Base-by-base conservation (phyloP, 257 asterid species). In the Cynanchum wilfordii region DNA sequence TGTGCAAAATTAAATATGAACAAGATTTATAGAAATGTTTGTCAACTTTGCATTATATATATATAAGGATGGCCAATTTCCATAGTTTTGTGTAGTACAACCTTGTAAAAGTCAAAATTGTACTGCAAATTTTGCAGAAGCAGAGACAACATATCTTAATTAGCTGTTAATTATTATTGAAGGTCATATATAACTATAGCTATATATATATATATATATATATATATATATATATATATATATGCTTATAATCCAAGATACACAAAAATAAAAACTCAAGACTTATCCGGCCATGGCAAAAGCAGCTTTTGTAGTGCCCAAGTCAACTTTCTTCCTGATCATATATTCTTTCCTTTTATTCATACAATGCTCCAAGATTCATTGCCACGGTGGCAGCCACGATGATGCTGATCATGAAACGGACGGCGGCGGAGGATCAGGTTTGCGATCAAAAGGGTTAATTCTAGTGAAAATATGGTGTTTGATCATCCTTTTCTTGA, bases 381-480 rank as follows among this genome's bases (percentile, higher is more conserved):
- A 55, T 22, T 77, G 85, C 3, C 97, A 90, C 60, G 89, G 96
- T n/a, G 91, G 90, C 24, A 27, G 47, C 47, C 47, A 42, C 47
- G 47, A n/a, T 45, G 77, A 76, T 52, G 79, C 74, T 11, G 79
- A 76, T 11, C 50, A 49, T 7, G 72, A n/a, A 22, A 36, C 38
- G 4, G 38, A 49, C 25, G 74, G 10, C 40, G 17, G 24, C 8
- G 76, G 52, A 44, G 29, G 42, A 38, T 33, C 65, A 0, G 68
- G 72, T 69, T 71, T 82, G 60, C 93, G 30, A 40, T 49, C 80
- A 0, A 85, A 69, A 76, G 88, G 91, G 66, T 79, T 92, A 52
- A 68, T 90, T 54, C 74, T 87, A 15, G 98, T 92, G n/a, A 92
- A 92, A 70, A 22, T 86, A 0, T 92, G 92, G 89, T 88, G 96